phyloP scores from a whole-genome alignment of 768 basidiomycete species.

The Suillus subaureus region DNA sequence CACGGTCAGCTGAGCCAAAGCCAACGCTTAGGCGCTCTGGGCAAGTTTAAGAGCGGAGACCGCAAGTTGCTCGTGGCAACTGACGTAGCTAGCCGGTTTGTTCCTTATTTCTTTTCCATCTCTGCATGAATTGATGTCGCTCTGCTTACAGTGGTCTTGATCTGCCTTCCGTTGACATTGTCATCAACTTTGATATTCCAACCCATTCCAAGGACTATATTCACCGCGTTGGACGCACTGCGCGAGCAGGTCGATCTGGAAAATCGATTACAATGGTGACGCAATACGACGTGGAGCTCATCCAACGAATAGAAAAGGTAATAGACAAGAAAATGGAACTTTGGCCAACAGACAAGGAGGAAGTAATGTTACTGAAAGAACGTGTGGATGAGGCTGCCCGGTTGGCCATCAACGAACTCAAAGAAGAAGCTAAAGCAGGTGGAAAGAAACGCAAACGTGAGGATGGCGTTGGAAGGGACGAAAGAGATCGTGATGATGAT shows the following conservation, averaged over 20 bases:
- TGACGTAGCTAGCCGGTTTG: conserved; percentile 90
- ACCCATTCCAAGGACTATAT: conserved; percentile 99
- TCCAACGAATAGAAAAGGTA: conserved; percentile 93
- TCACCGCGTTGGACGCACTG: conserved; percentile 96
- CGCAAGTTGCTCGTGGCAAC: conserved; percentile 92
- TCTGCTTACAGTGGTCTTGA: conserved; percentile 72
- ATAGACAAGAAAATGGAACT: conserved; percentile 90
- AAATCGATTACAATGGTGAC: conserved; percentile 98
- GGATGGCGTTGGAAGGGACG: conserved; percentile 59
- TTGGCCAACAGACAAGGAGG: conserved; percentile 86
- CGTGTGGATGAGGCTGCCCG: conserved; percentile 86
- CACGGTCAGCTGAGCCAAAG: conserved; percentile 96
- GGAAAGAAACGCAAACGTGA: conserved; percentile 54
- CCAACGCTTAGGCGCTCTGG: conserved; percentile 87
- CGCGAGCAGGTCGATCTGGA: conserved; percentile 95
- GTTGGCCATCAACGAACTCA: conserved; percentile 78
- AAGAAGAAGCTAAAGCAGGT: conserved; percentile 64
- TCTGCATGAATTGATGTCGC: background rate
- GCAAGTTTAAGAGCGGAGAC: conserved; percentile 96
- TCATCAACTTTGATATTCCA: conserved; percentile 98
- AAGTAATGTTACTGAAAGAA: conserved; percentile 84
- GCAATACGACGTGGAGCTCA: conserved; percentile 96
- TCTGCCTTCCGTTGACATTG: conserved; percentile 93
- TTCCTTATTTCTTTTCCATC: conserved; percentile 12
- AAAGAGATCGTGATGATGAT: conserved; percentile 92